Evolutionary conservation across 257 asterid genomes (phyloP), one percentile per base, ranked within the genome.

Genomic region (Paraleonurus japonicus): DNA sequence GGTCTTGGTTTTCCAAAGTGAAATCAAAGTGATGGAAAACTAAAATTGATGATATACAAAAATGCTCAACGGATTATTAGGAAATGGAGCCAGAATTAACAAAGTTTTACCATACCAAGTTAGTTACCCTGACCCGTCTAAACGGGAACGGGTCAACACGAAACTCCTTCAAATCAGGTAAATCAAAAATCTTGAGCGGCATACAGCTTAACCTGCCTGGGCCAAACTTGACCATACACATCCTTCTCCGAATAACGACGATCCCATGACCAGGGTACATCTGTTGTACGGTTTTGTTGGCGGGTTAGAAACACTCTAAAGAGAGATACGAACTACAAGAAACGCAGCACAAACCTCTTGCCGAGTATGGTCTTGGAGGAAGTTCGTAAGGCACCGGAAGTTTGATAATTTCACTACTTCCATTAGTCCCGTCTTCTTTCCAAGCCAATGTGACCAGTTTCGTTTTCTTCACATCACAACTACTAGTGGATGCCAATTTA

Each of bases 181-280:
- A 28, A 74, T 85, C 87, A 85, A 62, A 77, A 71, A 66, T 74
- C 85, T 74, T 88, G 94, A 70, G 41, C 79, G 67, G 81, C 16
- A 64, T 83, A 82, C 53, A 92, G 79, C 57, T 84, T 67, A 23
- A 88, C 91, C 77, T 81, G 83, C 78, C 95, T 78, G 3, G 99
- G 97, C 97, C 97, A 94, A 62, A 83, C 92, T 76, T 83, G 86
- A 30, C 98, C 96, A 27, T 91, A 89, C 1, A 89, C 92, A 71
- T 94, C 98, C 84, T 85, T 90, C 85, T 87, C 81, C 3, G 83
- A 75, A 57, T 94, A 90, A 20, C 76, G 78, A 13, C 97, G 93
- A 71, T 94, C 97, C 98, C 98, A 94, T n/a, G 93, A 88, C 97
- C 99, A 94, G 5, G 99, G 97, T 61, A 89, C 79, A 83, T 94